Conservation (phyloP, 2,329 filamentous ascomycete genomes). For the Monilinia aucupariae region DNA sequence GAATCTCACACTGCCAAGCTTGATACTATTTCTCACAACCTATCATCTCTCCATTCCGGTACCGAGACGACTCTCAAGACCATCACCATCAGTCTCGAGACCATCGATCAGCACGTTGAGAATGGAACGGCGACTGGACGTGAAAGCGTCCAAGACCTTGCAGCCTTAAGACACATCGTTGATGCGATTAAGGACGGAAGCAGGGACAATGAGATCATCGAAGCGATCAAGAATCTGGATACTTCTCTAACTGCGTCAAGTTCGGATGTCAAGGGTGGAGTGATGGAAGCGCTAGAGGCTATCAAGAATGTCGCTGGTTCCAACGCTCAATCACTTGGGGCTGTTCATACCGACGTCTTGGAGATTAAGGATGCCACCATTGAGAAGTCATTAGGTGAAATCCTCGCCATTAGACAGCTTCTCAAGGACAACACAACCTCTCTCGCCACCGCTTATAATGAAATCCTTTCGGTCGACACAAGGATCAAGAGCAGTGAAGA, state of each 20-base stretch:
- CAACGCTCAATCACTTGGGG: conserved; percentile 1
- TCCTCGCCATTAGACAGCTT: no score
- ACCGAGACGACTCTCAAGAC: conserved; percentile 14
- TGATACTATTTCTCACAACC: conserved; percentile 13
- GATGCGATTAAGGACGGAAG: conserved; percentile 5
- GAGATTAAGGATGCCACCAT: conserved; percentile 15
- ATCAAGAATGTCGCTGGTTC: conserved; percentile 3
- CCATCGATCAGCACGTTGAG: conserved; percentile 2
- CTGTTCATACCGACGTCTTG: conserved; percentile 3
- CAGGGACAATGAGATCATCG: conserved; percentile 13
- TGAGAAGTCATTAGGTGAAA: no score
- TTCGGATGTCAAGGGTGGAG: neutral
- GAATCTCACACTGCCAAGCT: conserved; percentile 10
- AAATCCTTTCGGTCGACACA: no score
- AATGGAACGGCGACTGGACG: conserved; percentile 6
- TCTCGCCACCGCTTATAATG: no score
- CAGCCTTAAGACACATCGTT: neutral
- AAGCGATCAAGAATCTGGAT: conserved; percentile 9
- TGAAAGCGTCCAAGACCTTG: conserved; percentile 1
- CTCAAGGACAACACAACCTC: no score
- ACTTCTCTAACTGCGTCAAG: neutral
- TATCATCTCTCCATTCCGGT: conserved; percentile 11
- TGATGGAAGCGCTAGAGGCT: conserved; percentile 4
- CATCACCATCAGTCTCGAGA: conserved; percentile 13
- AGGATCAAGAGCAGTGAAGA: no score